Conservation (phyloP, 2,329 filamentous ascomycete genomes). For the Diaporthe batatas region DNA sequence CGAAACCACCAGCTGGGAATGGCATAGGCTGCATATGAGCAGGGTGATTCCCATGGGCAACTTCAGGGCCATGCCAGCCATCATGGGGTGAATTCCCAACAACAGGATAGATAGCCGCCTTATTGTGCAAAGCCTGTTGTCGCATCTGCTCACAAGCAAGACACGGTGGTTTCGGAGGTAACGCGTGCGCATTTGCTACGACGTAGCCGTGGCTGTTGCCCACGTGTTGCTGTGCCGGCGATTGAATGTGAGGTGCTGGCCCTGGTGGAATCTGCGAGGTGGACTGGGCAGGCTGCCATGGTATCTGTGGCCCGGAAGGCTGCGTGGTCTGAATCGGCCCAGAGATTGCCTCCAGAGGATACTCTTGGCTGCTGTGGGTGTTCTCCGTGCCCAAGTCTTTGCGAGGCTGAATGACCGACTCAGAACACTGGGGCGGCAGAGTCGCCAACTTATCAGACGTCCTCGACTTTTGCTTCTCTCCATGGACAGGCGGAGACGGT, state of each 20-base stretch:
- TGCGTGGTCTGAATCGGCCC: not conserved
- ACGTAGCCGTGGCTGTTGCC: slow-evolving; percentile 6
- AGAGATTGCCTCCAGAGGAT: not conserved
- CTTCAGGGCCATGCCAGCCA: slow-evolving; percentile 37
- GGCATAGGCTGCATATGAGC: slow-evolving; percentile 23
- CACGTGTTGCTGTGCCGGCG: not conserved
- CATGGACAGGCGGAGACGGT: not conserved
- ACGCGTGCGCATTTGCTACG: slow-evolving; percentile 20
- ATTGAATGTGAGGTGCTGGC: not conserved
- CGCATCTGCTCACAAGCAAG: slow-evolving; percentile 49
- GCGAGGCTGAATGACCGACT: slow-evolving; percentile 4
- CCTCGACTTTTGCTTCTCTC: slow-evolving; percentile 3
- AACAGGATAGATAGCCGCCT: slow-evolving; percentile 46
- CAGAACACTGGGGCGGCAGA: not conserved
- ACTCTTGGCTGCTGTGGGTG: not conserved
- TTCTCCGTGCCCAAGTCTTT: not conserved
- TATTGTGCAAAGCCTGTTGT: slow-evolving; percentile 48
- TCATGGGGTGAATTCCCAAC: slow-evolving; percentile 36
- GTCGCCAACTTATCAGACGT: not conserved
- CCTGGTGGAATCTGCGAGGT: not conserved
- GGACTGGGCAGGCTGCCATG: not conserved
- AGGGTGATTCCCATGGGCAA: slow-evolving; percentile 25
- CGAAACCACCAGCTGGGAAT: slow-evolving; percentile 11
- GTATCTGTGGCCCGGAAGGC: slow-evolving; percentile 5
- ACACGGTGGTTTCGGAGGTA: slow-evolving; percentile 48